Percentiles rank a stretch among this genome's conserved stretches.
Conservation (phyloP, 2,329 filamentous ascomycete genomes). For the Gnomoniopsis sp. region DNA sequence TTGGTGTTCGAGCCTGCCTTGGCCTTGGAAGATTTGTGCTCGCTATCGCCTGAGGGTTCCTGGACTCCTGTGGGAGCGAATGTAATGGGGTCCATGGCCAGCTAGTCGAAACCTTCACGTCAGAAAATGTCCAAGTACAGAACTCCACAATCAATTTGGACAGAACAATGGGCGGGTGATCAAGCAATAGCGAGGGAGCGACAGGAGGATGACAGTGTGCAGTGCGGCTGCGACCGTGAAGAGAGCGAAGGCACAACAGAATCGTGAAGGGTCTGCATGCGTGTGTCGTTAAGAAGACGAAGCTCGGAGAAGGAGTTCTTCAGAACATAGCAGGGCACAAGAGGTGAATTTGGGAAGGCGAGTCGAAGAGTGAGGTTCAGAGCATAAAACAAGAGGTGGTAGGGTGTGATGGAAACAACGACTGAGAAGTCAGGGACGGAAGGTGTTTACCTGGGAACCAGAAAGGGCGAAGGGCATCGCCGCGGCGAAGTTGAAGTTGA, state of each 20-base stretch:
- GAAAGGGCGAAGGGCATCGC: background rate
- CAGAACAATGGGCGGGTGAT: background rate
- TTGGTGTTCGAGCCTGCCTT: background rate
- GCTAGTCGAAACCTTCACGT: background rate
- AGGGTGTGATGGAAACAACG: background rate
- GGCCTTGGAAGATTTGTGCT: background rate
- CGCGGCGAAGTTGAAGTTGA: background rate
- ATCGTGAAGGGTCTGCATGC: background rate
- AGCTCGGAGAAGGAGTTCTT: background rate
- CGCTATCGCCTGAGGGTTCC: background rate
- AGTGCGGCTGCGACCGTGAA: constrained; percentile 22
- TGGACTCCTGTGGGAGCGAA: background rate
- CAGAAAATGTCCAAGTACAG: background rate
- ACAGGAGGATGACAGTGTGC: constrained; percentile 27
- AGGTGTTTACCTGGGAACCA: background rate
- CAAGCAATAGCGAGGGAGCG: constrained; percentile 18
- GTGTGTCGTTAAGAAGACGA: background rate
- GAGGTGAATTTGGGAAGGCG: background rate
- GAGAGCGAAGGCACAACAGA: constrained; percentile 25
- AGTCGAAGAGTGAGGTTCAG: background rate
- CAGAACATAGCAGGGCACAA: background rate
- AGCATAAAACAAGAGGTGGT: background rate
- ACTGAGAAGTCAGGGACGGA: background rate
- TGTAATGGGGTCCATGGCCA: constrained; percentile 7
- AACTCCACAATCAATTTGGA: background rate